Conservation (phyloP, 2,329 filamentous ascomycete species). For the Venturia effusa region DNA sequence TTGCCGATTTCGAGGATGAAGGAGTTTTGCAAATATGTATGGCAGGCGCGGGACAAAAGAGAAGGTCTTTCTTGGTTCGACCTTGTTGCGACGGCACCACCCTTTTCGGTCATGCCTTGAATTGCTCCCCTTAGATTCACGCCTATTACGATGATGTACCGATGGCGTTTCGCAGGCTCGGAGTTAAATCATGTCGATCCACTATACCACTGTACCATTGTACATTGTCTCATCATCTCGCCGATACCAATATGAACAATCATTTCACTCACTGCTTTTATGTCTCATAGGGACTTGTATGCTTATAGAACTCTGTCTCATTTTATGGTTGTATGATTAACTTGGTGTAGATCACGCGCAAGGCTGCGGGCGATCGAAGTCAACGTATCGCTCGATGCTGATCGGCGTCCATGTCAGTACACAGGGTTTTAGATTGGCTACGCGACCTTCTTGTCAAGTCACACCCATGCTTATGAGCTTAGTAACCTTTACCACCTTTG, state of each 20-base stretch:
- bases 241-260: not conserved
- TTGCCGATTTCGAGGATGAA: slow-evolving; percentile 1
- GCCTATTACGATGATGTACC: not conserved
- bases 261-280: no score
- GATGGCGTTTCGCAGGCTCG: not conserved
- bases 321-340: no score
- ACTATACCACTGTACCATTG: not conserved
- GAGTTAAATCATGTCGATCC: not conserved
- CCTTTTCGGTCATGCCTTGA: slow-evolving; percentile 2
- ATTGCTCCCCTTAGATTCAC: not conserved
- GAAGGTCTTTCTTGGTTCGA: not conserved
- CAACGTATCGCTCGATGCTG: no score
- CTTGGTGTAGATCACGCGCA: no score
- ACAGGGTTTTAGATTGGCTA: no score
- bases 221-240: not conserved
- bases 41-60: not conserved
- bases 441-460: no score
- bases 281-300: no score
- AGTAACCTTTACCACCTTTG: no score
- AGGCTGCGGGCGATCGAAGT: no score
- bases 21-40: not conserved
- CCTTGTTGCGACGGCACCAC: not conserved
- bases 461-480: no score
- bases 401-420: no score
- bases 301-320: no score